These are phyloP conservation scores for Chamaecyparis obtusa DNA, from an alignment of 75 land plant species.

Conservation along the genomic window DNA sequence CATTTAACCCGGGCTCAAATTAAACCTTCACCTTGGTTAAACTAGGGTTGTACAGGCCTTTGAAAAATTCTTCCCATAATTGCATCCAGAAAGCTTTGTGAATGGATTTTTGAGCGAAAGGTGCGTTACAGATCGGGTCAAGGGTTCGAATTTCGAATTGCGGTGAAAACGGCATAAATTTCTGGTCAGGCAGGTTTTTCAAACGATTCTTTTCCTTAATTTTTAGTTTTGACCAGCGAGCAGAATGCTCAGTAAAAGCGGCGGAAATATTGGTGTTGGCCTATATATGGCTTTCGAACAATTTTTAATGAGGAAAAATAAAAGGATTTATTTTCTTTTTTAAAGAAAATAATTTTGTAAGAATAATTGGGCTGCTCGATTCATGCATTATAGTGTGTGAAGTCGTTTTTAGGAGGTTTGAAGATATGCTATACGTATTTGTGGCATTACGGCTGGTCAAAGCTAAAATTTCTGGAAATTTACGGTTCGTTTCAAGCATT, in stretches of 20 bases:
- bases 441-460: background rate
- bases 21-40: background rate
- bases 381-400: background rate
- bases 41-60: background rate
- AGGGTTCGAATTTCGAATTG: slow-evolving; percentile 1
- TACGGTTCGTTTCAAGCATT: background rate
- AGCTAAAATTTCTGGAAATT: background rate
- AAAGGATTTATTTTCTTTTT: background rate
- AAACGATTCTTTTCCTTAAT: background rate
- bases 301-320: background rate
- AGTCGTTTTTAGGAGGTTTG: background rate
- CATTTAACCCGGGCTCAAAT: background rate
- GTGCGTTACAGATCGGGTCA: background rate
- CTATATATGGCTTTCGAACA: background rate
- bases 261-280: background rate
- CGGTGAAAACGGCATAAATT: background rate
- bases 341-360: background rate
- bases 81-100: background rate
- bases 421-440: background rate
- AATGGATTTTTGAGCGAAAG: background rate
- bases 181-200: background rate
- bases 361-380: background rate
- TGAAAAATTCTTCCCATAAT: background rate
- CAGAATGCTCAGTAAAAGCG: background rate
- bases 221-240: background rate